A percentile compares a stretch with the other conserved stretches of the same genome.
Evolutionary conservation across 2,329 filamentous ascomycete genomes (phyloP).

Genomic region (Microascus cirrosus): DNA sequence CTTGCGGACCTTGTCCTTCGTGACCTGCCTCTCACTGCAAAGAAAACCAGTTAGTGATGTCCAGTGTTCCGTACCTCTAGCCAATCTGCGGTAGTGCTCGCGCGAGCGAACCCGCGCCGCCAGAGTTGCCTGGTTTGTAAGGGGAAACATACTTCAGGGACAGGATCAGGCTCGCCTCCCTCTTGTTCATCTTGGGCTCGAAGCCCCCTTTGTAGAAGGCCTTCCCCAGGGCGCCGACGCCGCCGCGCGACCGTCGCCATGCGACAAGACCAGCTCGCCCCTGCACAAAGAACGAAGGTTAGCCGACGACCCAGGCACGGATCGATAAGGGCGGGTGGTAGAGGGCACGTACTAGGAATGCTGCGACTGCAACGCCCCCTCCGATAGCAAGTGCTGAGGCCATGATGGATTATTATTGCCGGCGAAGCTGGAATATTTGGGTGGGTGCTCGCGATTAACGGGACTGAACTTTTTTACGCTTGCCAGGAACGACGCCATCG

Average conservation of each 20-base stretch:
- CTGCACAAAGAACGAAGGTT: constrained; percentile 30
- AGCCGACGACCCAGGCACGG: background rate
- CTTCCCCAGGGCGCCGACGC: constrained; percentile 70
- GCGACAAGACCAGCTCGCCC: constrained; percentile 89
- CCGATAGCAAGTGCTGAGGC: constrained; percentile 33
- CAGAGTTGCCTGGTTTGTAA: too few relatives aligned
- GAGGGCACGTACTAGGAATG: constrained; percentile 31
- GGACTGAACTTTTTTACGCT: background rate
- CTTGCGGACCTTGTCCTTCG: constrained; percentile 90
- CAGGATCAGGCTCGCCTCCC: constrained; percentile 83
- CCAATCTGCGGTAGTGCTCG: background rate
- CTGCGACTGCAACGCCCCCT: constrained; percentile 36
- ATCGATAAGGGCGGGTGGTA: background rate
- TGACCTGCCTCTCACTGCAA: constrained; percentile 69
- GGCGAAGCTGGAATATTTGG: background rate
- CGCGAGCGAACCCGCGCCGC: background rate
- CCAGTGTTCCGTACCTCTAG: background rate
- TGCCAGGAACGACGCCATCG: background rate
- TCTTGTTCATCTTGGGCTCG: constrained; percentile 84
- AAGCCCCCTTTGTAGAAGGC: constrained; percentile 99
- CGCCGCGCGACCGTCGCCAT: constrained; percentile 69
- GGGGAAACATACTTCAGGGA: constrained; percentile 61
- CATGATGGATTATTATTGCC: constrained; percentile 16
- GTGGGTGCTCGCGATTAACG: background rate
- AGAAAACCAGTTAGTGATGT: background rate